phyloP scores from a whole-genome alignment of 306 rosid species.

The Sicyos edulis region DNA sequence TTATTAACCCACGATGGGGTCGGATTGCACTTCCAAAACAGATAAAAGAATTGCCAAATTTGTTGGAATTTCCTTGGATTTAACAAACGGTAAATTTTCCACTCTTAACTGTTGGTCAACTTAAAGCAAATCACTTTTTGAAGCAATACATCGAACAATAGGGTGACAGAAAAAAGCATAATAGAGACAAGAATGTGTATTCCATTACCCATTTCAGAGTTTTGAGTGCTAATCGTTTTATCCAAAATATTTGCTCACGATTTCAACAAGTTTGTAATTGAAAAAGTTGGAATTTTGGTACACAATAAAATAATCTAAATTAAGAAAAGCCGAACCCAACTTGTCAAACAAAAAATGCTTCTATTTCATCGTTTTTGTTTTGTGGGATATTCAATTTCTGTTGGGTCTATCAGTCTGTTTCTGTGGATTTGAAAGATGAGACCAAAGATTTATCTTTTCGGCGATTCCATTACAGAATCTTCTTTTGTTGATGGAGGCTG shows the following conservation, averaged over 20 bases:
- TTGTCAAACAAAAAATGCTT: not conserved
- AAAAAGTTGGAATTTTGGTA: not conserved
- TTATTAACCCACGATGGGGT: not conserved
- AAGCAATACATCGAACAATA: not conserved
- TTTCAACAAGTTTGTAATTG: not conserved
- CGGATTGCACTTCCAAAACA: not conserved
- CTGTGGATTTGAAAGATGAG: slow-evolving; percentile 34
- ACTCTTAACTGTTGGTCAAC: not conserved
- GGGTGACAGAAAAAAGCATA: not conserved
- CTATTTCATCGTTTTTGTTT: too few relatives aligned
- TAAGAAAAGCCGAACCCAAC: not conserved
- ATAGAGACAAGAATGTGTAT: not conserved
- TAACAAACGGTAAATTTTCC: not conserved
- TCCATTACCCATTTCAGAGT: not conserved
- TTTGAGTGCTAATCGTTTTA: not conserved
- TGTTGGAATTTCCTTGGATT: not conserved
- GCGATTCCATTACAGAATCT: slow-evolving; percentile 78
- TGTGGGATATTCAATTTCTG: not conserved
- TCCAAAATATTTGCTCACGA: not conserved
- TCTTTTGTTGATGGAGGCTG: slow-evolving; percentile 66
- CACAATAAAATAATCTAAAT: not conserved
- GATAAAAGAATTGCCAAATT: not conserved
- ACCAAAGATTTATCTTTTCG: slow-evolving; percentile 68
- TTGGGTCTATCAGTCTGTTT: not conserved
- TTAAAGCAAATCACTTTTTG: not conserved